phyloP scores from a whole-genome alignment of 352 stramenopile genomes.

The Ophiocytium majus region DNA sequence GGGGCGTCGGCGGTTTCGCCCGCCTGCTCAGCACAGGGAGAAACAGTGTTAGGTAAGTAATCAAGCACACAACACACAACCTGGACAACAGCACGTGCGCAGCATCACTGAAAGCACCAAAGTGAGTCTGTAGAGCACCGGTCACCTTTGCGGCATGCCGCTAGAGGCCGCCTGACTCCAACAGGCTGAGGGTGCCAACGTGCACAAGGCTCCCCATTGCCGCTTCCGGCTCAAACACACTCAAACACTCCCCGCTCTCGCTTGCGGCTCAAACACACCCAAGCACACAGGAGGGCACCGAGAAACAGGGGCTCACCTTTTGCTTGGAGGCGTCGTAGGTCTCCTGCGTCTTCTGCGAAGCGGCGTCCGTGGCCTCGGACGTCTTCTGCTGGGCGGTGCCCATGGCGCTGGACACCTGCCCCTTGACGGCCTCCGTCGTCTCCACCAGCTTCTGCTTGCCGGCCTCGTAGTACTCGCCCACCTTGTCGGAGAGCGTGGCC shows the following conservation, averaged over 20 bases:
- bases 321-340: neutral
- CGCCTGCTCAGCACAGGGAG: no score
- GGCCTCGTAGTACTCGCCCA: neutral
- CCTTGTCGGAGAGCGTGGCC: neutral
- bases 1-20: neutral
- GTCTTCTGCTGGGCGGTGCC: neutral
- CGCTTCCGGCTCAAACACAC: neutral
- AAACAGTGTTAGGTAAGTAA: neutral
- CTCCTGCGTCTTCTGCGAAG: neutral
- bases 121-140: no score
- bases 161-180: no score
- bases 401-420: neutral
- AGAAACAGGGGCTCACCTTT: neutral
- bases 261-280: neutral
- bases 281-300: neutral
- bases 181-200: no score
- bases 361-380: neutral
- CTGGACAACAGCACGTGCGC: neutral
- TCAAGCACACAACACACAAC: neutral
- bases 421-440: neutral
- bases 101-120: neutral
- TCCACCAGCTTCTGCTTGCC: neutral
- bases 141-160: no score
- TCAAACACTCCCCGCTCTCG: neutral
- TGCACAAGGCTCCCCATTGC: neutral